phyloP scores from a whole-genome alignment of 2,329 filamentous ascomycete genomes.

The Grosmannia clavigera region DNA sequence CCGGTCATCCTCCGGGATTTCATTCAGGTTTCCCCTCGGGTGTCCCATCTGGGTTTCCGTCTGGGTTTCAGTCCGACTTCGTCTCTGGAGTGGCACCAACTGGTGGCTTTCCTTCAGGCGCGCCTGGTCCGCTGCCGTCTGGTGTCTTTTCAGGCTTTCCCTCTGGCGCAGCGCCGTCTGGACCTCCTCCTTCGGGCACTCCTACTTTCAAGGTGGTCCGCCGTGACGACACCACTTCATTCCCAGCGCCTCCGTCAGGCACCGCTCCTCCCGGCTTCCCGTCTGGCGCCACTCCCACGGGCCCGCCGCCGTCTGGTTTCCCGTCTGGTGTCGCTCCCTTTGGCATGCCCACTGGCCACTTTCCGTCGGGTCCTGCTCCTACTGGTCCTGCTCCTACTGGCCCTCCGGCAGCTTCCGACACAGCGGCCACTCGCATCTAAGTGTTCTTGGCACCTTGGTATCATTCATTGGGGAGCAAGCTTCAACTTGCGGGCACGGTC shows the following conservation, averaged over 20 bases:
- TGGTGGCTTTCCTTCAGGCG: not conserved
- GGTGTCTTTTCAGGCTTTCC: not conserved
- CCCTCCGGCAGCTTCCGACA: not conserved
- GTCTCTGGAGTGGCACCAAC: not conserved
- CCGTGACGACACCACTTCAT: not conserved
- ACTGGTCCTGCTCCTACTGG: not conserved
- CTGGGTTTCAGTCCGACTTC: not conserved
- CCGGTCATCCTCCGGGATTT: not conserved
- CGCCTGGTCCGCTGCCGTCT: not conserved
- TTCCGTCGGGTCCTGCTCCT: not conserved
- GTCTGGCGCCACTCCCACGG: not conserved
- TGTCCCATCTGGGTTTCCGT: not conserved
- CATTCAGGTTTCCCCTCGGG: not conserved
- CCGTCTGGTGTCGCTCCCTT: not conserved
- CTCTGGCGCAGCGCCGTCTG: not conserved
- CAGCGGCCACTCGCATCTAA: not conserved
- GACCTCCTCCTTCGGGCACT: not conserved
- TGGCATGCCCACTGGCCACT: not conserved
- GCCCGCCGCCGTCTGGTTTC: not conserved
- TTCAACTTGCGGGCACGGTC: no score
- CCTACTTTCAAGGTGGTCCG: not conserved
- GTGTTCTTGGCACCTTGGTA: not conserved
- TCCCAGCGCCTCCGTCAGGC: not conserved
- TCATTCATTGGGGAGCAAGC: not conserved
- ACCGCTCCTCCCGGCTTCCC: not conserved